Base-by-base conservation (phyloP, 306 rosid genomes). In the Castanea crenata region DNA sequence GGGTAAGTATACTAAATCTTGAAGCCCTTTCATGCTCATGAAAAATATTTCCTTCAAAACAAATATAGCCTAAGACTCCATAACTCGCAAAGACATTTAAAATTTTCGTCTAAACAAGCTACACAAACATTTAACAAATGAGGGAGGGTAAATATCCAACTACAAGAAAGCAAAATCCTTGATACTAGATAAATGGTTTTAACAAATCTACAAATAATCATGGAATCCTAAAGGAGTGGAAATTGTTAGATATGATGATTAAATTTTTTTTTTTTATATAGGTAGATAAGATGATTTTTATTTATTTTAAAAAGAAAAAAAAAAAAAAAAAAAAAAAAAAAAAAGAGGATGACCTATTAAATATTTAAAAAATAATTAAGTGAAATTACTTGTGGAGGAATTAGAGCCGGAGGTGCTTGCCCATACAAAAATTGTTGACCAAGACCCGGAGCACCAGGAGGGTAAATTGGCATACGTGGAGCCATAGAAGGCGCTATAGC, bases 401-500 rank as follows among this genome's bases (percentile, higher is more conserved):
- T 86, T 64, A 92, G 86, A 20, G 95, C 85, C 13, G 92, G 91
- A 16, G 92, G 93, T 3, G 85, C 93, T 80, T 90, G 97, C 21
- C 97, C 97, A 85, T 90, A 90, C 83, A 91, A 32, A 77, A 83
- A 85, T 61, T 92, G 97, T 59, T 92, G 97, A 34, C 97, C 97
- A 0, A 92, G 38, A 82, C 91, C 94, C 7, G 95, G 92, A 68
- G 86, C 90, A 72, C 97, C 94, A 54, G 97, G 93, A 64, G 97
- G 93, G 69, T 87, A 92, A 80, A 92, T 83, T 12, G 93, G 94
- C 88, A 90, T 78, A 1, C 94, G 93, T 20, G 95, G 93, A 11
- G 89, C 92, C 49, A 92, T 93, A 27, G 93, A 71, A 75, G 90
- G 90, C 4, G 91, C 14, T 58, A 91, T 79, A 3, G 89, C 82